phyloP scores from a whole-genome alignment of 305 asterid species.

The Fraxinus albicans region DNA sequence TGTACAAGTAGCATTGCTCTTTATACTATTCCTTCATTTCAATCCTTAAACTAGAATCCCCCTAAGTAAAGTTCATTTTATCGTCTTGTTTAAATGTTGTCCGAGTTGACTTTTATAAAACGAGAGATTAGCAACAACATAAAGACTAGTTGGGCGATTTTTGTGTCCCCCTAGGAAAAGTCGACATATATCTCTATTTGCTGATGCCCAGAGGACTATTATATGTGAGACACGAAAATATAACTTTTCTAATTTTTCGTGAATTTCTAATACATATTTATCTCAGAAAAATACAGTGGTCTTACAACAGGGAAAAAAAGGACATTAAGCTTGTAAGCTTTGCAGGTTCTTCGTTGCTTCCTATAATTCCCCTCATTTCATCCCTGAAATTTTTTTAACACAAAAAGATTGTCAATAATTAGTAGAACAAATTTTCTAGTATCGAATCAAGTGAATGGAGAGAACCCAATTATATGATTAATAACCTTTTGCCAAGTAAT shows the following conservation, averaged over 20 bases:
- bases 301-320: background rate
- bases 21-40: background rate
- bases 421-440: background rate
- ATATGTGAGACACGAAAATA: background rate
- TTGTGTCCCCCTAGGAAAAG: background rate
- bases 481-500: slow-evolving; percentile 16
- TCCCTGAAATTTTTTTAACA: background rate
- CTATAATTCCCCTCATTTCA: background rate
- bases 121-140: background rate
- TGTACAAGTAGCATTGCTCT: too few relatives aligned
- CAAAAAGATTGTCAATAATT: background rate
- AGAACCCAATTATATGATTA: slow-evolving; percentile 4
- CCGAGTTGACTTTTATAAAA: too few relatives aligned
- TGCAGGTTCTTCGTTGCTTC: background rate
- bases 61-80: too few relatives aligned
- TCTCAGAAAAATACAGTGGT: background rate
- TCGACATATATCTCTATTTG: background rate
- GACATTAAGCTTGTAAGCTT: background rate
- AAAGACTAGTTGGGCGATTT: background rate
- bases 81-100: too few relatives aligned
- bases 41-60: background rate
- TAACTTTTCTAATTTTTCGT: too few relatives aligned
- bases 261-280: too few relatives aligned
- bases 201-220: background rate
- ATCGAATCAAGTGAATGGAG: background rate